phyloP scores from a whole-genome alignment of 2,329 filamentous ascomycete genomes.

The Fusarium sp. region DNA sequence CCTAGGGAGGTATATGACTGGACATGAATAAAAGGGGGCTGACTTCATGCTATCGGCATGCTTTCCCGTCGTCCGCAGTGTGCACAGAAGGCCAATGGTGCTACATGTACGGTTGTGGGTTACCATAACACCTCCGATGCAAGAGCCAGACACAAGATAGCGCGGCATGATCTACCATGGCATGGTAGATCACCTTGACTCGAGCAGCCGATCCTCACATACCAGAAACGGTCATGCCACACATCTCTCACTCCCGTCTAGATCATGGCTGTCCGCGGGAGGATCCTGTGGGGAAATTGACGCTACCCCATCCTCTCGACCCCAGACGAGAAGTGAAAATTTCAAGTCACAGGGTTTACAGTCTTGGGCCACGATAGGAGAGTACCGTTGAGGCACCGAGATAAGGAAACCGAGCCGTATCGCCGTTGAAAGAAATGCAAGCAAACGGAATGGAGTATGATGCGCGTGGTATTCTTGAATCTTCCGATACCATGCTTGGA shows the following conservation, averaged over 20 bases:
- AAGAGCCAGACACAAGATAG: slow-evolving; percentile 16
- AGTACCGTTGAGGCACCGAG: slow-evolving; percentile 12
- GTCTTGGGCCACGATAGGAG: slow-evolving; percentile 39
- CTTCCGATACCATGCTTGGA: neutral
- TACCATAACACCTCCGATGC: slow-evolving; percentile 12
- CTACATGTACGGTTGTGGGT: slow-evolving; percentile 4
- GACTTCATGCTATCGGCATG: slow-evolving; percentile 11
- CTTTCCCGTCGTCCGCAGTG: neutral
- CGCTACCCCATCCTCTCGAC: slow-evolving; percentile 38
- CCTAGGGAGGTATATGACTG: neutral
- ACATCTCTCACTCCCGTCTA: slow-evolving; percentile 6
- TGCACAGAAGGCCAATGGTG: neutral
- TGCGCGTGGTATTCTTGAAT: neutral
- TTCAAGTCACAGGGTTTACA: slow-evolving; percentile 37
- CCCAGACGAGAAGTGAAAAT: slow-evolving; percentile 33
- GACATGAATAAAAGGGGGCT: neutral
- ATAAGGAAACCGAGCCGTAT: slow-evolving; percentile 33
- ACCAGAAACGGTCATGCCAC: slow-evolving; percentile 7
- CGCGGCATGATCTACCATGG: slow-evolving; percentile 16
- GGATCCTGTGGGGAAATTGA: slow-evolving; percentile 41
- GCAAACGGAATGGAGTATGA: neutral
- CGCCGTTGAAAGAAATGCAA: neutral
- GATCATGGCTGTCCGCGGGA: slow-evolving; percentile 19
- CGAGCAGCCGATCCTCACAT: slow-evolving; percentile 27
- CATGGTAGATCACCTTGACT: slow-evolving; percentile 29